phyloP scores from a whole-genome alignment of 78 protist genomes.

The Polysphondylium violaceum region DNA sequence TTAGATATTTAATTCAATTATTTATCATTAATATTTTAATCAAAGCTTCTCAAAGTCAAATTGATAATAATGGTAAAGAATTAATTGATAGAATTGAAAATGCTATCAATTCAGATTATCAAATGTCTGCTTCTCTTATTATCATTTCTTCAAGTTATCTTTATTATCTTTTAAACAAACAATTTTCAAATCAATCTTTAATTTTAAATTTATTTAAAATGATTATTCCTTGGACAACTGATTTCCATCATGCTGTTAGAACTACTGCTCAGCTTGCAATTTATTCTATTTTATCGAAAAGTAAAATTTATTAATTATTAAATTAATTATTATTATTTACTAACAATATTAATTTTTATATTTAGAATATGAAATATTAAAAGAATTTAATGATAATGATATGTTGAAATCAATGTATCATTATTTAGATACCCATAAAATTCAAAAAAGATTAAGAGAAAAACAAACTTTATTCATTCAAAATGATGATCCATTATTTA shows the following conservation, averaged over 20 bases:
- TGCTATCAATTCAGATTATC: conserved; percentile 45
- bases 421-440: conserved; percentile 39
- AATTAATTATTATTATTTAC: not conserved
- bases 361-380: conserved; percentile 32
- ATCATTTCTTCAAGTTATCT: conserved; percentile 56
- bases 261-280: conserved; percentile 64
- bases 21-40: conserved; percentile 52
- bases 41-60: conserved; percentile 1
- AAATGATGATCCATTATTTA: conserved; percentile 68
- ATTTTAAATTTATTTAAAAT: conserved; percentile 23
- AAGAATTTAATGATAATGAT: conserved; percentile 43
- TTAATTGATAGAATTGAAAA: conserved; percentile 6
- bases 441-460: conserved; percentile 64
- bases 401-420: conserved; percentile 7
- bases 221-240: conserved; percentile 71
- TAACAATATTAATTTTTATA: not conserved
- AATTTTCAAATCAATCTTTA: not conserved
- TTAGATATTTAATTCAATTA: conserved; percentile 63
- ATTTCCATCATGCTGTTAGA: conserved; percentile 79
- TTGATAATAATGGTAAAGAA: not conserved
- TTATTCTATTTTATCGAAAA: conserved; percentile 43
- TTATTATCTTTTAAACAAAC: conserved; percentile 42
- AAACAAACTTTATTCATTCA: conserved; percentile 70
- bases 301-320: not conserved
- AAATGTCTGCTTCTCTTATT: conserved; percentile 52